Base-by-base conservation (phyloP, 306 rosid species). In the Spatholobus suberectus region DNA sequence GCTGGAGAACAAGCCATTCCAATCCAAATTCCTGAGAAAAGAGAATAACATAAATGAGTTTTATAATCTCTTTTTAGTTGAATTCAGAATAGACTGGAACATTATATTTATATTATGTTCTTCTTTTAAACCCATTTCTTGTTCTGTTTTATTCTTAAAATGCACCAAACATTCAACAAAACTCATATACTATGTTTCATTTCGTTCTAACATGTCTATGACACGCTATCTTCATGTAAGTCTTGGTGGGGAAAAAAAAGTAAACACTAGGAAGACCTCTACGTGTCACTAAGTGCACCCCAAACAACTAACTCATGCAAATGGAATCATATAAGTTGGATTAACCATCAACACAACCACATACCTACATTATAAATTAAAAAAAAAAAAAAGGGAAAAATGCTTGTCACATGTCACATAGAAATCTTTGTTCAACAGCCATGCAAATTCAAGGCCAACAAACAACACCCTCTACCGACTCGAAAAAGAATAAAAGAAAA, bases 1-100 rank as follows among this genome's bases (percentile, higher is more conserved):
- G 89, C 86, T 77, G 84, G 86, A 89, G 87, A 89, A 93, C 77
- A 21, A 81, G 90, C 92, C 87, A 89, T 4, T 76, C 80, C 71
- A 3, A 77, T 69, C 83, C 89, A 81, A 40, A 73, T 75, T 84
- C 92, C 97, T 93, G 88, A 70, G 70, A 81, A 51, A 57, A 54
- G 21, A 27, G 26, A 20, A 20, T 7, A 54, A 57, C 5, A 35
- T 6, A 62, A 73, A 27, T 62, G 23, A 73, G 20, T 62, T 21
- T 61, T 11, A 23, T 12, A 23, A 58, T 46, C 51, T 18, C 29
- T 8, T 72, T 9, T 73, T 17, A 20, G 18, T 14, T 14, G 55
- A 6, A 17, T 15, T 49, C 3, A 6, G 6, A 47, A 5, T 2
- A 17, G 20, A 13, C 14, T 13, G 55, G 11, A 49, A 49, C 55